These are phyloP conservation scores for Rhynchosporium graminicola DNA, from an alignment of 2,329 filamentous ascomycete species.

Conservation along the genomic window DNA sequence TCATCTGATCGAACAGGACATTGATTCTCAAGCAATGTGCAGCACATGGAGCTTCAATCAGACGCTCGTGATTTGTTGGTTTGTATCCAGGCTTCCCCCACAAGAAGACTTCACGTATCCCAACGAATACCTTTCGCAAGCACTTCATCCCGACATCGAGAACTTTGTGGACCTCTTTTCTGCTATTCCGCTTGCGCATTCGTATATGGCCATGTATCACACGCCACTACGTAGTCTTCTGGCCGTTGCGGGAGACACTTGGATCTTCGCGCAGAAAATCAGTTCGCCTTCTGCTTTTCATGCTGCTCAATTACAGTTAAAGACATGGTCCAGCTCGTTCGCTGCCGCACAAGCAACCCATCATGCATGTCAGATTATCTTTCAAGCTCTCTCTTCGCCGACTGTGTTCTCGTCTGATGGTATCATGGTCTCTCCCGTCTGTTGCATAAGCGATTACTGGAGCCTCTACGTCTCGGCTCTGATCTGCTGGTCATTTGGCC, in stretches of 20 bases:
- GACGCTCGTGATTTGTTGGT: conserved; percentile 33
- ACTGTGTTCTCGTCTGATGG: conserved; percentile 22
- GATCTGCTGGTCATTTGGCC: conserved; percentile 60
- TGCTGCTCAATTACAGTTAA: conserved; percentile 50
- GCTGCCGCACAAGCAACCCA: conserved; percentile 49
- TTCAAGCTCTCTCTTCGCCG: conserved; percentile 46
- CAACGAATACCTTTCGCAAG: conserved; percentile 26
- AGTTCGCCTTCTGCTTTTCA: conserved; percentile 47
- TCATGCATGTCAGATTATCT: conserved; percentile 55
- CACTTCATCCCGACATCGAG: conserved; percentile 20
- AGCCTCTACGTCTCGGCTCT: conserved; percentile 57
- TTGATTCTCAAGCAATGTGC: conserved; percentile 18
- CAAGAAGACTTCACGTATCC: conserved; percentile 39
- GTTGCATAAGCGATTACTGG: conserved; percentile 53
- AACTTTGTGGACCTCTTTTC: conserved; percentile 45
- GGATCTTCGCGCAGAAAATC: conserved; percentile 58
- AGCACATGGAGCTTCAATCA: conserved; percentile 30
- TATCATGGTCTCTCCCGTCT: conserved; percentile 17
- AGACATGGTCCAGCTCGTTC: conserved; percentile 48
- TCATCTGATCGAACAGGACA: conserved; percentile 25
- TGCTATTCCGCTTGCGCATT: conserved; percentile 49
- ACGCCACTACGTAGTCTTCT: conserved; percentile 60
- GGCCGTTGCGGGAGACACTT: conserved; percentile 59
- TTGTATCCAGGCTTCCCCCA: conserved; percentile 34
- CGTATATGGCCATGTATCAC: conserved; percentile 58